These are phyloP conservation scores for Ganoderma resinaceum DNA, from an alignment of 1,284 basidiomycete species.

Conservation along the genomic window DNA sequence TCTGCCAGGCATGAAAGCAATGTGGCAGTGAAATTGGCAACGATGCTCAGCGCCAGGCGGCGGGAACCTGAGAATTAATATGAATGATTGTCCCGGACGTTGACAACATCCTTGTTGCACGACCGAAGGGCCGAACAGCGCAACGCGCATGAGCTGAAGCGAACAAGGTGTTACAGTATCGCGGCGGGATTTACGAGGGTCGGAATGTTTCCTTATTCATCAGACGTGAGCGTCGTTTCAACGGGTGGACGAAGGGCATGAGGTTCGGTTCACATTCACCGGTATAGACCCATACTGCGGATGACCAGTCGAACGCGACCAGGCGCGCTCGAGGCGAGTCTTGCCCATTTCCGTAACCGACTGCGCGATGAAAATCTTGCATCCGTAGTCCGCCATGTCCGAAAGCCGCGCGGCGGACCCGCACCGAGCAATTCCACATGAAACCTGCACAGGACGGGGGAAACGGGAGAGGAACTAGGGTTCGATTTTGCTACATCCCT, in stretches of 20 bases:
- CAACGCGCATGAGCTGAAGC: background rate
- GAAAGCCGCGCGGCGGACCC: background rate
- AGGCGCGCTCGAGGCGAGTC: background rate
- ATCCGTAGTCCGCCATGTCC: background rate
- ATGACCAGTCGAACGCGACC: background rate
- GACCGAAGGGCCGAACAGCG: background rate
- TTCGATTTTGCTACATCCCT: slow-evolving; percentile 2
- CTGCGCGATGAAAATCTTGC: background rate
- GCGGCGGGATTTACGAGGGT: background rate
- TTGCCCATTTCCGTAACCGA: background rate
- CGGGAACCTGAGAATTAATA: background rate
- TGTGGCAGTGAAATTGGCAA: background rate
- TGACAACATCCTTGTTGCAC: background rate
- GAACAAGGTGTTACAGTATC: background rate
- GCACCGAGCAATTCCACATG: background rate
- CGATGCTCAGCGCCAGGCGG: background rate
- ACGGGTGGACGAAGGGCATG: background rate
- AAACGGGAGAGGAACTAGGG: background rate
- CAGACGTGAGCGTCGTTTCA: background rate
- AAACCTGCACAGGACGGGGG: background rate
- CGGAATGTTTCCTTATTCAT: background rate
- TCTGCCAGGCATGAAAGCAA: background rate
- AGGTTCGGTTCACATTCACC: background rate
- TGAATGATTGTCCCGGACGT: background rate
- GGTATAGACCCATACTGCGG: background rate